Evolutionary conservation across 2,329 filamentous ascomycete genomes (phyloP).

Genomic region (Balansia obtecta): DNA sequence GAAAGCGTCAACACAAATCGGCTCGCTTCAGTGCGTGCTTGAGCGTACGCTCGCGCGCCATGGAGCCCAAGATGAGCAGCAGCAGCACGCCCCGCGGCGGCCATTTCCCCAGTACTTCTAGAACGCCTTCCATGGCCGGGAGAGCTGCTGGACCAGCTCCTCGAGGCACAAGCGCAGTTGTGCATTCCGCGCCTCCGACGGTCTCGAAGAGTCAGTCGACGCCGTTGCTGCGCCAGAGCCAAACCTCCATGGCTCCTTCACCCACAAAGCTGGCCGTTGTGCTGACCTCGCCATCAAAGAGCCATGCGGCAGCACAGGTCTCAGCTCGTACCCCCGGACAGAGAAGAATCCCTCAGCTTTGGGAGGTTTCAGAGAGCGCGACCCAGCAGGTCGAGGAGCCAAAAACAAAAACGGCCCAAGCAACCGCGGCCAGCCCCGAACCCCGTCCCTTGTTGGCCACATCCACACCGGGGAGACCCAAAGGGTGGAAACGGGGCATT

Average conservation of each 20-base stretch:
- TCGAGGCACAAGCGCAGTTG: not conserved
- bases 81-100: not conserved
- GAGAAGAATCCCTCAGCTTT: not conserved
- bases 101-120: not conserved
- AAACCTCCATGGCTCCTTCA: not conserved
- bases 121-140: not conserved
- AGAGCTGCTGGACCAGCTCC: not conserved
- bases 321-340: not conserved
- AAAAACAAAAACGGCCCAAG: not conserved
- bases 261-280: not conserved
- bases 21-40: not conserved
- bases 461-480: constrained; percentile 28
- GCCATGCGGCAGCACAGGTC: not conserved
- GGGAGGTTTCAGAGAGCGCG: not conserved
- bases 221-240: not conserved
- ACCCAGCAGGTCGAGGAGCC: not conserved
- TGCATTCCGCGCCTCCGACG: not conserved
- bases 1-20: not conserved
- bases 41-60: not conserved
- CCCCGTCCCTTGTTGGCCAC: not conserved
- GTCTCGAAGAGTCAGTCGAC: not conserved
- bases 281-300: not conserved
- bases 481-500: constrained; percentile 27
- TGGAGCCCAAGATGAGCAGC: not conserved
- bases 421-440: not conserved